Percentiles rank a stretch among this genome's conserved stretches.
Conservation (phyloP, 208 protist species). For the Trypanosoma avium region DNA sequence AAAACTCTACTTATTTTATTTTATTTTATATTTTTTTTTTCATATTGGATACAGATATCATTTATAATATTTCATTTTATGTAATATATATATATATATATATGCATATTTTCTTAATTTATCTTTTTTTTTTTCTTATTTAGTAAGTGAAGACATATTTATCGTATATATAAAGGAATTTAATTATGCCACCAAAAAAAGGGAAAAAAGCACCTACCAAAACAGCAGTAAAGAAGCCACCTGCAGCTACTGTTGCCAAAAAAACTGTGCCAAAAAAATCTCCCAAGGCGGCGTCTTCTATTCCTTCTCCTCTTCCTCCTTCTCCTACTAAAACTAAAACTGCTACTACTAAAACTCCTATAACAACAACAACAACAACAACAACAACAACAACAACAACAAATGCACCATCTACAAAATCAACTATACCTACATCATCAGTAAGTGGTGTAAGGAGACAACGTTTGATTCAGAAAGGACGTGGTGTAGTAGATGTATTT, state of each 20-base stretch:
- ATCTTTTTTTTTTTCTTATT: no score
- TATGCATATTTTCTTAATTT: no score
- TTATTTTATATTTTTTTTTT: no score
- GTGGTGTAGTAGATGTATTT: slow-evolving; percentile 67
- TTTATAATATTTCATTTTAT: no score
- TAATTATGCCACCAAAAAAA: slow-evolving; percentile 38
- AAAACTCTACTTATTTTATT: no score
- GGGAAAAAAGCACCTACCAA: background rate
- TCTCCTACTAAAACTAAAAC: no score
- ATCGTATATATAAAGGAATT: background rate
- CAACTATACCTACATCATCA: no score
- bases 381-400: background rate
- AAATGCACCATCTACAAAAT: no score
- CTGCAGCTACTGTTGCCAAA: slow-evolving; percentile 14
- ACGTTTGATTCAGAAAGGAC: slow-evolving; percentile 57
- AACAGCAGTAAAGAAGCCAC: slow-evolving; percentile 24
- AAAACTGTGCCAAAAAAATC: slow-evolving; percentile 29
- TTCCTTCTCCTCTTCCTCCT: slow-evolving; percentile 2
- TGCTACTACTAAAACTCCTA: no score
- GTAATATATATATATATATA: no score
- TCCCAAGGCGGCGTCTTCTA: slow-evolving; percentile 20
- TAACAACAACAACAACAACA: slow-evolving; percentile 3
- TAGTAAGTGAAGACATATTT: no score
- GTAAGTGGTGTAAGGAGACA: slow-evolving; percentile 13
- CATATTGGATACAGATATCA: no score